Conservation (phyloP, 148 eudicot genomes). For the Rheum nobile region DNA sequence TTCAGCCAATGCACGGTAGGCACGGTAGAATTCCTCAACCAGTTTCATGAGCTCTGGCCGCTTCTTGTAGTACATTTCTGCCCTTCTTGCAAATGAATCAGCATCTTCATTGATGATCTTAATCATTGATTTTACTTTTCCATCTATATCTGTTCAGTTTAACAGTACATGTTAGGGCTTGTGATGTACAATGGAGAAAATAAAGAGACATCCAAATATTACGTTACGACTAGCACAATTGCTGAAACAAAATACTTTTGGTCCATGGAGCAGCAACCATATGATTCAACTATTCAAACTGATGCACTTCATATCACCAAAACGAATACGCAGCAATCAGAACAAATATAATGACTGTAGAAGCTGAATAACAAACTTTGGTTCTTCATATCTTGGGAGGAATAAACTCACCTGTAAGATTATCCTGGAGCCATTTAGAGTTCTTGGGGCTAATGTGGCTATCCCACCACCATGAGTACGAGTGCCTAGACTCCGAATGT, state of each 20-base stretch:
- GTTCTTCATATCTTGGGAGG: not conserved
- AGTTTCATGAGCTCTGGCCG: slow-evolving; percentile 96
- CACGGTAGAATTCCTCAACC: slow-evolving; percentile 97
- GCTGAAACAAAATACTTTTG: not conserved
- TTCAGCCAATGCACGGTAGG: slow-evolving; percentile 95
- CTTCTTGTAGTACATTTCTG: slow-evolving; percentile 96
- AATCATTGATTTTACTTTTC: slow-evolving; percentile 90
- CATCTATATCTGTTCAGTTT: slow-evolving; percentile 61
- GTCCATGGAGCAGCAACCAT: not conserved
- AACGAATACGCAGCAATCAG: not conserved
- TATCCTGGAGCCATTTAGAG: slow-evolving; percentile 69
- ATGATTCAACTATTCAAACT: not conserved
- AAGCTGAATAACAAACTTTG: not conserved
- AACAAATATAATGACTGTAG: not conserved
- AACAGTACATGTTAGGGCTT: not conserved
- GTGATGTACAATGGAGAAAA: not conserved
- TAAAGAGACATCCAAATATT: not conserved
- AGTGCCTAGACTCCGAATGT: slow-evolving; percentile 45
- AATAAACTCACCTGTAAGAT: slow-evolving; percentile 44
- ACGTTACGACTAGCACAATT: not conserved
- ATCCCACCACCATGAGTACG: slow-evolving; percentile 83
- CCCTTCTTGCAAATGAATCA: slow-evolving; percentile 97
- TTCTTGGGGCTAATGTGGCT: slow-evolving; percentile 66
- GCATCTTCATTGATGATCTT: slow-evolving; percentile 99
- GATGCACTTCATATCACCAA: not conserved